Conservation (phyloP, 345 rosid species). For the Atalantia buxifolia region DNA sequence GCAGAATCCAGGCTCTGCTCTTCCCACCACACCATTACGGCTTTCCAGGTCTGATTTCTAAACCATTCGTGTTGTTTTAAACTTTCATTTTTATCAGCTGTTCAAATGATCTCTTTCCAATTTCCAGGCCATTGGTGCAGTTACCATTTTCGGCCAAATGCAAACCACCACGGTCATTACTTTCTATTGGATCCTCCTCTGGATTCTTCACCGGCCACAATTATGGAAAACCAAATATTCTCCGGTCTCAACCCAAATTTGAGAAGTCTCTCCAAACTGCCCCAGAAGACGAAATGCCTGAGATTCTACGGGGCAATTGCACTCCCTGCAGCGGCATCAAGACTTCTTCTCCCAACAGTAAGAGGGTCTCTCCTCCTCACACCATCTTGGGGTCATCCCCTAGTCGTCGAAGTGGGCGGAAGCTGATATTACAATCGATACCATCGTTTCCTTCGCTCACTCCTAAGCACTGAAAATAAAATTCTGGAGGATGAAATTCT, state of each 20-base stretch:
- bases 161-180: conserved; percentile 62
- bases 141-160: conserved; percentile 64
- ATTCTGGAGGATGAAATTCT: conserved; percentile 20
- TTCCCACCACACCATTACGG: conserved; percentile 67
- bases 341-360: conserved; percentile 81
- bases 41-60: conserved; percentile 54
- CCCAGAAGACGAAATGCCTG: conserved; percentile 62
- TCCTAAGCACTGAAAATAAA: conserved; percentile 55
- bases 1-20: conserved; percentile 51
- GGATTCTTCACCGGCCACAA: conserved; percentile 28
- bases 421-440: conserved; percentile 82
- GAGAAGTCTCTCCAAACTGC: conserved; percentile 47
- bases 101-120: conserved; percentile 4
- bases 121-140: conserved; percentile 59
- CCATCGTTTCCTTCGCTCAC: conserved; percentile 97
- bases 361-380: conserved; percentile 94
- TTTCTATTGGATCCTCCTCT: conserved; percentile 46
- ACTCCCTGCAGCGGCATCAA: conserved; percentile 50
- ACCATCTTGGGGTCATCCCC: conserved; percentile 55
- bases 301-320: conserved; percentile 45
- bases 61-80: not conserved
- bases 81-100: not conserved
- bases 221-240: conserved; percentile 40
- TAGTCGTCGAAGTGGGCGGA: conserved; percentile 68
- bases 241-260: conserved; percentile 37